These are phyloP conservation scores for Boletus pseudo-olivaceus DNA, from an alignment of 768 basidiomycete genomes.

Conservation along the genomic window DNA sequence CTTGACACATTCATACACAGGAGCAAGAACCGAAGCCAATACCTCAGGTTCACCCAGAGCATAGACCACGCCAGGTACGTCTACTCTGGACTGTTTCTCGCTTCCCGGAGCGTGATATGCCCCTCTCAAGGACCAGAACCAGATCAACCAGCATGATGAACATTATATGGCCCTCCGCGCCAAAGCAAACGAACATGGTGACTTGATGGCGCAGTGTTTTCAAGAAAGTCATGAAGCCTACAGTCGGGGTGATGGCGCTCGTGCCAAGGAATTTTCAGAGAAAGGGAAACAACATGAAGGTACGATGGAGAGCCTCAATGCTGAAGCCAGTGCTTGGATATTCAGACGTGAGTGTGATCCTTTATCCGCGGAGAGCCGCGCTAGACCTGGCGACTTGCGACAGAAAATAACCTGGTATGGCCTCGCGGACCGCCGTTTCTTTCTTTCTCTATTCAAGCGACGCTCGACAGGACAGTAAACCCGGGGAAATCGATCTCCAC, in stretches of 20 bases:
- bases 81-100: not conserved
- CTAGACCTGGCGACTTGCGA: not conserved
- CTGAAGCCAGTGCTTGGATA: constrained; percentile 84
- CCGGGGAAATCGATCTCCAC: constrained; percentile 83
- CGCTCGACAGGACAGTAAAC: constrained; percentile 52
- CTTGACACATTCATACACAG: constrained; percentile 8
- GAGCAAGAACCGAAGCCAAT: constrained; percentile 15
- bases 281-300: constrained; percentile 77
- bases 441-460: not conserved
- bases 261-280: constrained; percentile 77
- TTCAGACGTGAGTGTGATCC: constrained; percentile 50
- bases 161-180: constrained; percentile 70
- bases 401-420: constrained; percentile 74
- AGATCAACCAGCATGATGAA: constrained; percentile 63
- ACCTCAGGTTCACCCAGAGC: constrained; percentile 15
- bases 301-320: constrained; percentile 76
- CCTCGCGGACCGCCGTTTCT: not conserved
- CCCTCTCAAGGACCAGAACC: constrained; percentile 47
- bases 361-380: not conserved
- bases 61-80: constrained; percentile 17
- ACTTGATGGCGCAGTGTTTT: constrained; percentile 70
- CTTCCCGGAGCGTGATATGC: not conserved
- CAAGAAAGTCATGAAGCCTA: constrained; percentile 77
- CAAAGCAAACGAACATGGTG: constrained; percentile 75
- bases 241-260: constrained; percentile 62